Evolutionary conservation across 2,329 filamentous ascomycete species (phyloP), one percentile per base, ranked within the genome.

Genomic region (Amphichorda felina): DNA sequence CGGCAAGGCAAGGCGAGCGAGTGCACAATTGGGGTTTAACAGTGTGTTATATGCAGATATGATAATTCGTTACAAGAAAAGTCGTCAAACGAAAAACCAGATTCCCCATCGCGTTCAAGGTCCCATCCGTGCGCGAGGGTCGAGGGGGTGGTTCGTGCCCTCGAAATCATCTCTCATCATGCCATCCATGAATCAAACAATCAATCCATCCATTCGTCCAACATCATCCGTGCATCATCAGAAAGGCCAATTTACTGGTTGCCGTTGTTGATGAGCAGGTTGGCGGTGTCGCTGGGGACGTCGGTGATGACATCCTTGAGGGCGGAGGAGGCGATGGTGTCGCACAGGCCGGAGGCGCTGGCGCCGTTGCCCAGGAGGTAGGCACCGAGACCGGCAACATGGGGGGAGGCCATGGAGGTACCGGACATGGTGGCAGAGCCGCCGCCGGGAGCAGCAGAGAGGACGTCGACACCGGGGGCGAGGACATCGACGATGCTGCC

Each of bases 401-500:
- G 60, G 11, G 63, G 62, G 11, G 56, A 48, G 4, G 62, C 38
- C 60, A 63, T 63, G 11, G 61, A 65, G 3, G 63, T 67, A 30
- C 63, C 63, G 4, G 61, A 56, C 57, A 70, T 38, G 52, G 61
- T 43, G 33, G 48, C 48, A 16, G 53, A 57, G 34, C 41, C 58
- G 43, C 55, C 49, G 18, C 61, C 58, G 35, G 57, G 61, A 64
- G 63, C 72, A 9, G 72, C 56, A 40, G 62, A 68, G 5, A 64
- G 47, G 34, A 73, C 57, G 37, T 49, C 46, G 9, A 54, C 54
- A 14, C 70, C 70, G 3, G 69, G 68, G 3, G 68, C 70, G 27
- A 67, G 66, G 43, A 74, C 54, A 40, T 73, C 67, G 33, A 73
- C 59, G 21, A 60, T 28, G 18, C 48, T 38, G 37, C 70, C 70